Base-by-base conservation (phyloP, 1,284 basidiomycete genomes). In the Prillingera fragicola region DNA sequence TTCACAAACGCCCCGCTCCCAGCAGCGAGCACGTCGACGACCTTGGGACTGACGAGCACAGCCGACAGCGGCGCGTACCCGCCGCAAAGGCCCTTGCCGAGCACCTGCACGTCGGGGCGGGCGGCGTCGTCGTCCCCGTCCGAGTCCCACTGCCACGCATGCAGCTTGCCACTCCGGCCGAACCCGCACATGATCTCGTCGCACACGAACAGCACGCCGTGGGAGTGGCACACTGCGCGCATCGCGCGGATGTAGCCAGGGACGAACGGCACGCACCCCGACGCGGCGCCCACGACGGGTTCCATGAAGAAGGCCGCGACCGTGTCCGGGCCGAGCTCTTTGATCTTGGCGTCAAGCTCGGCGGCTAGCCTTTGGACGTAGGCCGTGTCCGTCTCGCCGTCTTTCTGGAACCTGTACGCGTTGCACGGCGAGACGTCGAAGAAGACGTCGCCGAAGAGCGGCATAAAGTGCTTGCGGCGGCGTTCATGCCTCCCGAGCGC, bases 131-230 rank as follows among this genome's bases (percentile, higher is more conserved):
- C 50, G 17, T 41, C 44, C n/a, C n/a, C n/a, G 15, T 22, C 17
- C 7, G 4, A 17, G 57, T 89, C 86, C 41, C 85, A 85, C 62
- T 89, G 78, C 88, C 87, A 91, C 31, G 81, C 85, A 59, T 91
- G 88, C 35, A 87, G 59, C 50, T 58, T 64, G 2, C 85, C 86
- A 2, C 85, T 67, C 80, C 86, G 80, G 33, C 85, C 87, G 82
- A 88, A 87, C 24, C 87, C 87, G 59, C 82, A 82, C 88, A 84
- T 84, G 50, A 84, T 79, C 70, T 91, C 87, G 61, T 91, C 87
- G 32, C 89, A 76, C 34, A 88, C 85, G 64, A 90, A 82, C n/a
- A 91, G 69, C 1, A 84, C 85, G 5, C 84, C 87, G 54, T 89
- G 84, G 61, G 85, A 85, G 41, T 87, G 79, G 59, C 87, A 89